Conservation (phyloP, 345 rosid species). For the Trapa bicornis region DNA sequence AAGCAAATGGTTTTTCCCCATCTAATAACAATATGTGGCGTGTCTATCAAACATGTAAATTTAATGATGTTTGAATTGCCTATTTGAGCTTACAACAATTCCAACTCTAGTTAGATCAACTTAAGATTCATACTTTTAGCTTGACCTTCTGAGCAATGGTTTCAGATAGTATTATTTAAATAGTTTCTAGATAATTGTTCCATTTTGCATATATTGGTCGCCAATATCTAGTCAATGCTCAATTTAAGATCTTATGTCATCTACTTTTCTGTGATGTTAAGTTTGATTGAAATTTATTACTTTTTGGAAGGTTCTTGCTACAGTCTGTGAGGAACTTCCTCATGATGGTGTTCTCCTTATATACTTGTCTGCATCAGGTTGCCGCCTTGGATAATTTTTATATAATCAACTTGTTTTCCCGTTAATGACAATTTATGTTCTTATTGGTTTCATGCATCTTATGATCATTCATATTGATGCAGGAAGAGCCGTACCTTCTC, state of each 20-base stretch:
- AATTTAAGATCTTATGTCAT: neutral
- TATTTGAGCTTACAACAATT: neutral
- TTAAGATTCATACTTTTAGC: neutral
- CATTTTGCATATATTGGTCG: neutral
- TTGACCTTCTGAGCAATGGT: neutral
- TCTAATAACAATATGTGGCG: neutral
- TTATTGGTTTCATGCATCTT: constrained; percentile 14
- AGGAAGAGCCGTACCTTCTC: constrained; percentile 43
- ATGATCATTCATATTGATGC: constrained; percentile 14
- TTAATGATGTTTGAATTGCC: neutral
- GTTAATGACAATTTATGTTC: neutral
- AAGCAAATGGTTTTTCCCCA: neutral
- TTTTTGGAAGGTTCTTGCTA: constrained; percentile 64
- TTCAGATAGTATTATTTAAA: neutral
- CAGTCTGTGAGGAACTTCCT: constrained; percentile 75
- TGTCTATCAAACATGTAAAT: neutral
- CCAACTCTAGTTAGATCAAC: neutral
- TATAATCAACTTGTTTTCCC: constrained; percentile 1
- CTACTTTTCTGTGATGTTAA: neutral
- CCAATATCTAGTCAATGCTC: neutral
- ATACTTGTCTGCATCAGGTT: constrained; percentile 92
- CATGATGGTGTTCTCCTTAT: constrained; percentile 67
- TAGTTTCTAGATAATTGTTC: neutral
- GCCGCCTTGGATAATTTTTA: constrained; percentile 8
- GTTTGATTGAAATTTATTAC: constrained; percentile 6